Conservation (phyloP, 2,329 filamentous ascomycete species). For the Elsinoe batatas region DNA sequence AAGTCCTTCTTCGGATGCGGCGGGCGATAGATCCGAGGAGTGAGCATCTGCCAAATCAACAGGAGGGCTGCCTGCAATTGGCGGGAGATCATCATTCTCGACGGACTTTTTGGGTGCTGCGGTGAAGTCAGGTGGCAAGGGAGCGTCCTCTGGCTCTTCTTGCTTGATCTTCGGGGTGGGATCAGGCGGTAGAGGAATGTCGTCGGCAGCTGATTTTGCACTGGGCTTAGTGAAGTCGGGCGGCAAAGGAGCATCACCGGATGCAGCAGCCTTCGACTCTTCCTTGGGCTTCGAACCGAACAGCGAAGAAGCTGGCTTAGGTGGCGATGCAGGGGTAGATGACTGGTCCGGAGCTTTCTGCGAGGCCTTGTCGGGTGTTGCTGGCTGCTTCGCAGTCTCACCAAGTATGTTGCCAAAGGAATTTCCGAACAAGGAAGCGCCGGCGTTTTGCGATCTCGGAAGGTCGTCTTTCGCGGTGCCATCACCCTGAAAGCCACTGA, state of each 20-base stretch:
- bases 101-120: slow-evolving; percentile 22
- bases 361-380: slow-evolving; percentile 32
- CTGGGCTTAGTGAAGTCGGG: slow-evolving; percentile 29
- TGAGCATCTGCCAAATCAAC: slow-evolving; percentile 28
- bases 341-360: slow-evolving; percentile 29
- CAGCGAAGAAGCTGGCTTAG: slow-evolving; percentile 23
- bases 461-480: slow-evolving; percentile 51
- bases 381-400: slow-evolving; percentile 23
- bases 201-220: slow-evolving; percentile 16
- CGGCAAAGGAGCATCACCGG: slow-evolving; percentile 32
- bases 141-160: slow-evolving; percentile 18
- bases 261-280: slow-evolving; percentile 16
- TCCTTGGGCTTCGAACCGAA: slow-evolving; percentile 31
- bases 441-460: slow-evolving; percentile 35
- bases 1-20: slow-evolving; percentile 22
- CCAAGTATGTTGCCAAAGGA: slow-evolving; percentile 24
- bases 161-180: slow-evolving; percentile 21
- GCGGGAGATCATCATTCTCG: slow-evolving; percentile 26
- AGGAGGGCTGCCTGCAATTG: slow-evolving; percentile 40
- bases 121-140: slow-evolving; percentile 31
- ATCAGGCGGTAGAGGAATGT: slow-evolving; percentile 17
- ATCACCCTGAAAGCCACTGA: slow-evolving; percentile 58
- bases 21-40: slow-evolving; percentile 21
- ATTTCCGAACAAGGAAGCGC: slow-evolving; percentile 24
- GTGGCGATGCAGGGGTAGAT: slow-evolving; percentile 27